Conservation (phyloP, 148 eudicot species). For the Rhododendron mucronatum region DNA sequence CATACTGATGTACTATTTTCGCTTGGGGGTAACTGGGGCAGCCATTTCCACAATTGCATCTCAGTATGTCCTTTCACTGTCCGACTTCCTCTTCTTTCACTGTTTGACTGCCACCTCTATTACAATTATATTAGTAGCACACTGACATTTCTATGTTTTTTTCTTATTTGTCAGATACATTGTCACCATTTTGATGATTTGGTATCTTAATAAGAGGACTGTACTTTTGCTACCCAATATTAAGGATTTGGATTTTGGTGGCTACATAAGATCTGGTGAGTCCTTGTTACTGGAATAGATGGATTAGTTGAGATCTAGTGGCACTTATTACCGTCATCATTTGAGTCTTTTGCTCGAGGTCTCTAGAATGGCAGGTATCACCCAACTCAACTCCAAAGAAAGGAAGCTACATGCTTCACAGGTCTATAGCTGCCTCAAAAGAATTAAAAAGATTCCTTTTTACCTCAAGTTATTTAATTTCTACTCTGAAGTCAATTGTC, state of each 20-base stretch:
- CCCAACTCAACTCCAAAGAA: background rate
- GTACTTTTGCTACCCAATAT: slow-evolving; percentile 69
- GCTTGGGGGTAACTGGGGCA: slow-evolving; percentile 83
- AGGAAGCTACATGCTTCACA: background rate
- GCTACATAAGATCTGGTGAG: slow-evolving; percentile 83
- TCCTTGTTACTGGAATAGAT: background rate
- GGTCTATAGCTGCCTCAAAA: background rate
- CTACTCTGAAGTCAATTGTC: background rate
- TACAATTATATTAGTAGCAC: background rate
- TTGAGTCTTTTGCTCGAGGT: background rate
- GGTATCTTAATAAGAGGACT: slow-evolving; percentile 63
- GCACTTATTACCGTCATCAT: background rate
- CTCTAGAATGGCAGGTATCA: background rate
- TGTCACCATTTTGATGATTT: slow-evolving; percentile 66
- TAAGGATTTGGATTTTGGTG: slow-evolving; percentile 66
- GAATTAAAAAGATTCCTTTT: background rate
- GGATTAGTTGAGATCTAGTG: background rate
- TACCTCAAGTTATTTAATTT: background rate
- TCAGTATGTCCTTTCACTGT: slow-evolving; percentile 53
- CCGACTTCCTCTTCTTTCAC: background rate
- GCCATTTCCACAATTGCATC: slow-evolving; percentile 82
- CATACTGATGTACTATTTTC: slow-evolving; percentile 55
- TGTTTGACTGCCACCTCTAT: background rate
- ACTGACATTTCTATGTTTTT: background rate
- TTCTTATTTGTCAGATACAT: slow-evolving; percentile 46